Evolutionary conservation across 2,329 filamentous ascomycete species (phyloP).

Genomic region (Pseudogymnoascus sp.): DNA sequence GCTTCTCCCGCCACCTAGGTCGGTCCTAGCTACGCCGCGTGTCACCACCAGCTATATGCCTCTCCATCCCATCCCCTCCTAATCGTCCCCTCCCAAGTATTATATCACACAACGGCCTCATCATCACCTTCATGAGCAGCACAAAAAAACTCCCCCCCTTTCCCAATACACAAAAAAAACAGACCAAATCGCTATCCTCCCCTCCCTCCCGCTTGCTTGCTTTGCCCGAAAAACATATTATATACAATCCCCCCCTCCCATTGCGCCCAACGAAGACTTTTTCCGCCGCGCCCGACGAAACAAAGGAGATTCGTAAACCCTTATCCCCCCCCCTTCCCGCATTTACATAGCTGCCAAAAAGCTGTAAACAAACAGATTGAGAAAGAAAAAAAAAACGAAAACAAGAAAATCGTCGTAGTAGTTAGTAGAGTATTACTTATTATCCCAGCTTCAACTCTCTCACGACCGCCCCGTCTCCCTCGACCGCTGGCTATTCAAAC

Average conservation of each 20-base stretch:
- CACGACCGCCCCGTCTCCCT: not conserved
- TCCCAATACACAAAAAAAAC: not conserved
- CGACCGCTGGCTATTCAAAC: not conserved
- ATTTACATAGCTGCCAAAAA: not conserved
- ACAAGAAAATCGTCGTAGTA: not conserved
- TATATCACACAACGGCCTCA: not conserved
- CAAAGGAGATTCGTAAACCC: not conserved
- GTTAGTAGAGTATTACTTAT: not conserved
- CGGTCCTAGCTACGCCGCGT: not conserved
- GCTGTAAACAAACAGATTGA: not conserved
- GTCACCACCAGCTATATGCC: not conserved
- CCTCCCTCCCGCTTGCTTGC: not conserved
- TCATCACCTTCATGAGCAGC: not conserved
- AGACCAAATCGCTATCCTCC: not conserved
- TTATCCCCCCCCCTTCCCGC: not conserved
- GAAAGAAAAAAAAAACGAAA: not conserved
- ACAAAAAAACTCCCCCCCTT: not conserved
- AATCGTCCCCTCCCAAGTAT: not conserved
- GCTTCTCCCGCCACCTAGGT: not conserved
- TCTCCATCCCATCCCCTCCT: not conserved
- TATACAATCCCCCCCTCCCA: not conserved
- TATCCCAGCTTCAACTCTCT: too few species aligned
- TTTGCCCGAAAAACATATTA: not conserved
- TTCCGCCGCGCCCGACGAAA: not conserved
- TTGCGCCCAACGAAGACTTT: not conserved